Evolutionary conservation across 345 rosid species (phyloP).

Genomic region (Gossypium turneri): DNA sequence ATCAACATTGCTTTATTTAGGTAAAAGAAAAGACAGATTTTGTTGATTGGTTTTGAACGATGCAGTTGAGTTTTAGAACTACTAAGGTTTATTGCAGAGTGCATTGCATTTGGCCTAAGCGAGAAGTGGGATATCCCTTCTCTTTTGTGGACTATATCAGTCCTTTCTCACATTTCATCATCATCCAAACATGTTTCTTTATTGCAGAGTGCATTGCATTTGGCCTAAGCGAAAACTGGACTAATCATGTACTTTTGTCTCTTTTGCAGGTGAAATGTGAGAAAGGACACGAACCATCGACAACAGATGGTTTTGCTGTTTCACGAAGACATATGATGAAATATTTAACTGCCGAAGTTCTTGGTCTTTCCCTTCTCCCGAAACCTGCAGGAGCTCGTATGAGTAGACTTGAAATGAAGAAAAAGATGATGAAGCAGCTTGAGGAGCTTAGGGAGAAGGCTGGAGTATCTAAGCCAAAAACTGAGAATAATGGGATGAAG

Average conservation of each 20-base stretch:
- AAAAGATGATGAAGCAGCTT: conserved; percentile 40
- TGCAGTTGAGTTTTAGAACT: background rate
- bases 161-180: too few relatives aligned
- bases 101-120: background rate
- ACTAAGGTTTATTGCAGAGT: background rate
- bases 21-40: background rate
- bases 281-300: conserved; percentile 15
- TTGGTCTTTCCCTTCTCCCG: conserved; percentile 6
- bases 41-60: background rate
- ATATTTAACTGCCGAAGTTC: conserved; percentile 26
- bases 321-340: conserved; percentile 42
- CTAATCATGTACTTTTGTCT: background rate
- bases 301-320: background rate
- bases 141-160: too few relatives aligned
- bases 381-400: conserved; percentile 52
- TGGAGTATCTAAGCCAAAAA: conserved; percentile 20
- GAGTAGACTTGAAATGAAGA: conserved; percentile 37
- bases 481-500: background rate
- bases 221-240: too few relatives aligned
- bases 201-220: background rate
- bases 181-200: too few relatives aligned
- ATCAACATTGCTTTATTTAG: background rate
- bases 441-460: conserved; percentile 39
- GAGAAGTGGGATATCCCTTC: too few relatives aligned
- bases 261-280: conserved; percentile 22